Conservation (phyloP, 2,329 filamentous ascomycete species). For the Alternaria consortialis region DNA sequence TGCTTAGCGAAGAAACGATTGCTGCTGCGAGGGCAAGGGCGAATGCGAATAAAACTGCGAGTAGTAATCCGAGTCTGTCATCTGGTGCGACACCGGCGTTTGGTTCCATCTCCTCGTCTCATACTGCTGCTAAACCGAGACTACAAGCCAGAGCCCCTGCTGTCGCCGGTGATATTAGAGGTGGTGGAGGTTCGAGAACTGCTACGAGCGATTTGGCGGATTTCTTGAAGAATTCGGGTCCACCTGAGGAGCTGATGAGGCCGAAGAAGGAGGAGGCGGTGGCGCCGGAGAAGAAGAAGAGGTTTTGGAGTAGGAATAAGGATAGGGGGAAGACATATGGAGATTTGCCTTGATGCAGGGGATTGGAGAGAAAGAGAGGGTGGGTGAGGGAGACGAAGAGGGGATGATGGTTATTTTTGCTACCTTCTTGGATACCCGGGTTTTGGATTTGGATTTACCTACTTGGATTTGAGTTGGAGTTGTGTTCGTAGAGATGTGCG, state of each 20-base stretch:
- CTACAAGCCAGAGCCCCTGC: constrained; percentile 41
- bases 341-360: constrained; percentile 19
- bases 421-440: neutral
- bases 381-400: too few relatives aligned
- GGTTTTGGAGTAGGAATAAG: constrained; percentile 48
- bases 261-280: constrained; percentile 36
- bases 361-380: too few relatives aligned
- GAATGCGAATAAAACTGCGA: constrained; percentile 19
- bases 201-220: constrained; percentile 55
- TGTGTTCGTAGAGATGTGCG: neutral
- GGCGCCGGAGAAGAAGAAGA: constrained; percentile 38
- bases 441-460: neutral
- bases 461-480: neutral
- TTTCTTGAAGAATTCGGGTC: constrained; percentile 54
- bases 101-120: constrained; percentile 23
- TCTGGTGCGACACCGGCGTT: constrained; percentile 10
- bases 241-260: constrained; percentile 37
- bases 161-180: constrained; percentile 23
- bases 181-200: constrained; percentile 26
- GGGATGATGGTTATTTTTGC: neutral
- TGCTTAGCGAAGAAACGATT: constrained; percentile 43
- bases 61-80: too few relatives aligned
- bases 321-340: constrained; percentile 41
- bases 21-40: constrained; percentile 46
- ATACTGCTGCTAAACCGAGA: constrained; percentile 32